A percentile compares a stretch with the other conserved stretches of the same genome.
phyloP scores from a whole-genome alignment of 108 stramenopile species.

The Epipyxis sp. region DNA sequence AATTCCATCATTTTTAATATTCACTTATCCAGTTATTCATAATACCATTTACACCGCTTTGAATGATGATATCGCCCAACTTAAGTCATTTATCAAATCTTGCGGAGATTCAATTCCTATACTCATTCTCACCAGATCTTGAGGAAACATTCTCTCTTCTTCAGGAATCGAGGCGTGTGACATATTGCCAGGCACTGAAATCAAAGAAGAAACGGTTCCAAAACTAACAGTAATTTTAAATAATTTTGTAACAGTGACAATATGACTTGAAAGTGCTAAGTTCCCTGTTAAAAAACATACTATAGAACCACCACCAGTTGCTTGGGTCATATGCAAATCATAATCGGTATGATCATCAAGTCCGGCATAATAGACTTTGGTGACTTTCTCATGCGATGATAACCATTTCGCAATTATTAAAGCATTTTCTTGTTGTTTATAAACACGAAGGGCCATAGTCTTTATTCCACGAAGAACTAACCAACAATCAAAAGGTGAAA shows the following conservation, averaged over 20 bases:
- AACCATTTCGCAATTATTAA: constrained; percentile 27
- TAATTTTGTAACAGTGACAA: constrained; percentile 48
- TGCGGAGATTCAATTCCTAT: constrained; percentile 53
- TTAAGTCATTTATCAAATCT: constrained; percentile 56
- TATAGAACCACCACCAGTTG: constrained; percentile 52
- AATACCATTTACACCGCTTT: too few relatives aligned
- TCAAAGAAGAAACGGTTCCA: constrained; percentile 54
- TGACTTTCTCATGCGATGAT: constrained; percentile 27
- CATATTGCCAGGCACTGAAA: constrained; percentile 53
- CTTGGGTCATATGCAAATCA: constrained; percentile 48
- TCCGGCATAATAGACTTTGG: constrained; percentile 46
- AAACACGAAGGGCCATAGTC: constrained; percentile 40
- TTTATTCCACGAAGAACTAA: constrained; percentile 37
- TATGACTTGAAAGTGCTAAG: constrained; percentile 41
- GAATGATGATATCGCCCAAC: constrained; percentile 35
- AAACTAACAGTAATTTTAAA: constrained; percentile 61
- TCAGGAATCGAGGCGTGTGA: constrained; percentile 56
- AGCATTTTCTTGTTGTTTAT: constrained; percentile 31
- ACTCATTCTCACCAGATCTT: constrained; percentile 53
- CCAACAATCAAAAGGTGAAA: constrained; percentile 41
- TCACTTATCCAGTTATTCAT: too few relatives aligned
- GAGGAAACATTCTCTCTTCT: constrained; percentile 44
- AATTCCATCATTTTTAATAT: too few relatives aligned
- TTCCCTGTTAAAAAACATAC: constrained; percentile 53
- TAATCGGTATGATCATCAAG: constrained; percentile 38